Evolutionary conservation across 768 basidiomycete genomes (phyloP).

Genomic region (Mycena belliarum): DNA sequence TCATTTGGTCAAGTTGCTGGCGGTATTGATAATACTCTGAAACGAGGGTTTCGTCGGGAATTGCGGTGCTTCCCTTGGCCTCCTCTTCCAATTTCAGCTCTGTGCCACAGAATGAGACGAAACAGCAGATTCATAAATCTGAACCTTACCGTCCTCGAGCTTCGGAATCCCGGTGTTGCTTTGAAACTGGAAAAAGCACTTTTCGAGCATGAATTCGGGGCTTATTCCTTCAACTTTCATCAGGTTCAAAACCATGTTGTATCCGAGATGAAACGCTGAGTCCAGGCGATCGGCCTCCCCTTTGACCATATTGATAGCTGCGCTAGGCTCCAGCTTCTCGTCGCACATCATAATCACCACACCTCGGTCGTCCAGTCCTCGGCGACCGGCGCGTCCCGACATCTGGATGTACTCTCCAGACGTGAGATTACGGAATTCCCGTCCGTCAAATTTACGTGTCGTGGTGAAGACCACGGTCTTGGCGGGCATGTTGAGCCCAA

Average conservation of each 20-base stretch:
- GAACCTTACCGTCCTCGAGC: slow-evolving; percentile 73
- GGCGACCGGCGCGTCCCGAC: slow-evolving; percentile 96
- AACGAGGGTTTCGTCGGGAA: slow-evolving; percentile 82
- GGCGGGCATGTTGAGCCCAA: slow-evolving; percentile 98
- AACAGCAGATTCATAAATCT: not conserved
- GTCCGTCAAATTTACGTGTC: slow-evolving; percentile 94
- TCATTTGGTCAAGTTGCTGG: slow-evolving; percentile 91
- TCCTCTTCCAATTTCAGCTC: slow-evolving; percentile 79
- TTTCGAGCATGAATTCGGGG: slow-evolving; percentile 96
- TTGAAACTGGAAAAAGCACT: slow-evolving; percentile 99
- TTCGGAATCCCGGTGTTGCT: slow-evolving; percentile 88
- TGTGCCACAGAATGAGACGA: slow-evolving; percentile 30
- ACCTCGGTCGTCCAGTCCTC: slow-evolving; percentile 97
- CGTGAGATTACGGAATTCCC: slow-evolving; percentile 89
- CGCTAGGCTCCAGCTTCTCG: slow-evolving; percentile 90
- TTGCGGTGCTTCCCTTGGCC: slow-evolving; percentile 57
- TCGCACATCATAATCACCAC: slow-evolving; percentile 99
- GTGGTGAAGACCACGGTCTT: slow-evolving; percentile 98
- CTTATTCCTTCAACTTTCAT: slow-evolving; percentile 99
- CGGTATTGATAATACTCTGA: slow-evolving; percentile 90
- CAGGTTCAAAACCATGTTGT: slow-evolving; percentile 98
- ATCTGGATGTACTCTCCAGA: slow-evolving; percentile 99
- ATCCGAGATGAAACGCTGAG: slow-evolving; percentile 97
- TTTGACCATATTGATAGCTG: slow-evolving; percentile 96
- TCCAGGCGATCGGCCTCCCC: slow-evolving; percentile 96